Base-by-base conservation (phyloP, 306 rosid species). In the Begonia masoniana region DNA sequence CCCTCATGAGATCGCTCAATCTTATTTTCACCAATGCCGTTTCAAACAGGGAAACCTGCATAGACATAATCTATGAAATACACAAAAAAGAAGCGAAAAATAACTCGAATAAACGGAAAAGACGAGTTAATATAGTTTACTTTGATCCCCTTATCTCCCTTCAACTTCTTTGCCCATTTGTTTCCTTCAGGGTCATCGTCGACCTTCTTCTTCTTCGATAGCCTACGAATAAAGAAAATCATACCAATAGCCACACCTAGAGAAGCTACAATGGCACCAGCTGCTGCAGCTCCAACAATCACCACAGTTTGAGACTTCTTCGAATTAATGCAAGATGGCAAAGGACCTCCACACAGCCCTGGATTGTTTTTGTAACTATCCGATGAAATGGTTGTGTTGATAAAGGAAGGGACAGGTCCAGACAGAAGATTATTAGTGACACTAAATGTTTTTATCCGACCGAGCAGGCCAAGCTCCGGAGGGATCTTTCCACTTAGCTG, bases 131-230 rank as follows among this genome's bases (percentile, higher is more conserved):
- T 52, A 59, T 68, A 69, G 46, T 81, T 79, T 74, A 59, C 96
- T 94, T 88, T 84, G 62, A 87, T 76, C 66, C 60, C 69, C 65
- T 88, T 88, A 41, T 79, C 68, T 71, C 89, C 87, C 77, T 78
- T 87, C 10, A 87, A 47, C 69, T 59, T 79, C 74, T 76, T 81
- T n/a, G 94, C 94, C 96, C 96, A 87, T 68, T 87, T 87, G 78
- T 87, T 87, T 47, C 94, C 96, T 74, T 87, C 85, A 7, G 96
- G 94, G 31, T 87, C 96, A 55, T 87, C 88, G 15, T 83, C 85
- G 55, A 81, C 88, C 73, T 79, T 80, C 75, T 72, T 83, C 63
- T 56, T 81, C 73, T 66, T 67, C 21, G 79, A 36, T 51, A 66
- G 78, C 6, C 77, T 73, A 26, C 91, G 87, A 63, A 77, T 55